Evolutionary conservation across 2,329 filamentous ascomycete genomes (phyloP).

Genomic region (Thelonectria olida): DNA sequence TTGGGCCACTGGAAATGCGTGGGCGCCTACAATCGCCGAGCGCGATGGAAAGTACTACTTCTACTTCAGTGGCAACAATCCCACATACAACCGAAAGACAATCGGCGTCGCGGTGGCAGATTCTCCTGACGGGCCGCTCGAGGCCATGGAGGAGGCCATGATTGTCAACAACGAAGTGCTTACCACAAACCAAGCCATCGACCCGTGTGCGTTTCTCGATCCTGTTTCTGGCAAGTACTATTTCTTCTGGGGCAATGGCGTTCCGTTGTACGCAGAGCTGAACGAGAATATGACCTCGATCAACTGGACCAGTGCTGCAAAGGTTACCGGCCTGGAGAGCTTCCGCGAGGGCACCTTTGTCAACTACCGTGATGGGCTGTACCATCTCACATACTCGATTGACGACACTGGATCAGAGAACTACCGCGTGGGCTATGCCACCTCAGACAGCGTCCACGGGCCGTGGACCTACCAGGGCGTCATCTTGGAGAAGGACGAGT

Average conservation of each 20-base stretch:
- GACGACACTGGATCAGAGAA: constrained; percentile 56
- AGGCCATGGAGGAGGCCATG: constrained; percentile 62
- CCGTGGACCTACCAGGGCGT: constrained; percentile 57
- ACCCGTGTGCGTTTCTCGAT: constrained; percentile 69
- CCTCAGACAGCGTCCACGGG: constrained; percentile 46
- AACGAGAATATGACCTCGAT: constrained; percentile 57
- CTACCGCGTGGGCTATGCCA: constrained; percentile 59
- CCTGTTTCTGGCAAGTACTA: constrained; percentile 66
- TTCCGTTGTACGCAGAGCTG: constrained; percentile 52
- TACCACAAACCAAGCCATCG: constrained; percentile 59
- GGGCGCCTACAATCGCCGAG: constrained; percentile 70
- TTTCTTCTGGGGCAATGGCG: constrained; percentile 68
- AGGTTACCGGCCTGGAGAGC: constrained; percentile 48
- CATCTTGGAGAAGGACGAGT: constrained; percentile 52
- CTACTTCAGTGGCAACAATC: constrained; percentile 65
- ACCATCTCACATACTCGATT: constrained; percentile 59
- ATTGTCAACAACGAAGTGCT: constrained; percentile 57
- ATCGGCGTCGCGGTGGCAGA: constrained; percentile 69
- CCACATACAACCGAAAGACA: constrained; percentile 62
- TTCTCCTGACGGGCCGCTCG: constrained; percentile 68
- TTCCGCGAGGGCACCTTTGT: constrained; percentile 55
- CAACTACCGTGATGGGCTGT: constrained; percentile 54
- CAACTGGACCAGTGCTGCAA: constrained; percentile 45
- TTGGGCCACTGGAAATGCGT: constrained; percentile 73
- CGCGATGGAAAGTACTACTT: constrained; percentile 72